Evolutionary conservation across 2,329 filamentous ascomycete genomes (phyloP), one percentile per base, ranked within the genome.

Genomic region (Neocatenulostroma microsporum): DNA sequence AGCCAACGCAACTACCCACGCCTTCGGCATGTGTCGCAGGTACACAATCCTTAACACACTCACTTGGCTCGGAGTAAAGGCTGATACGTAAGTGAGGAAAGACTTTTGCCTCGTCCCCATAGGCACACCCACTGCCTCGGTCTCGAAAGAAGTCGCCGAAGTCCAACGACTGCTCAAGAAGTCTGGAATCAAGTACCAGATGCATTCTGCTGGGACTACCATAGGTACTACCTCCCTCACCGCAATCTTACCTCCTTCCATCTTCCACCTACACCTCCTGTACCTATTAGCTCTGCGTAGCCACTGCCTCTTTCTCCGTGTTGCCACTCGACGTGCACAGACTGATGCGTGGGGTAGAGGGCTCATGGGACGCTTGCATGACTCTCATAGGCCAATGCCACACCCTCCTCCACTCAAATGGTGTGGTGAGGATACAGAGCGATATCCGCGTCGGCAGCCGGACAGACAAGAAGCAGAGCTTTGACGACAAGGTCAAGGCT

Each of bases 131-230:
- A 66, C 64, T 2, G 66, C 68, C 3, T 67, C 63, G 6, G 68
- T 72, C n/a, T 67, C 65, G 5, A 60, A 63, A 37, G 84, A 96
- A 58, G 79, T 98, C 20, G 89, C 89, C 21, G 80, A 83, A 45
- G 86, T 96, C 24, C 89, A 96, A 66, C 78, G 80, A 39, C 71
- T 96, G 23, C 73, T 98, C 52, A 78, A 82, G 62, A 78, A 76
- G 36, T 91, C 82, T 50, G 86, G 86, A 2, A 62, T 96, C 45
- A 80, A 77, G 46, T 89, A 88, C 58, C 79, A 74, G 30, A 91
- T 96, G 85, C 89, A 96, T 64, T 88, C 84, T 18, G 88, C 87
- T 2, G 91, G 89, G 10, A 95, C 89, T 0, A 96, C 89, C 0
- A 75, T 96, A 37, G 87, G 86, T 91, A 68, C 40, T 79, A 17